phyloP scores from a whole-genome alignment of 768 basidiomycete genomes.

The Coprinellus micaceus region DNA sequence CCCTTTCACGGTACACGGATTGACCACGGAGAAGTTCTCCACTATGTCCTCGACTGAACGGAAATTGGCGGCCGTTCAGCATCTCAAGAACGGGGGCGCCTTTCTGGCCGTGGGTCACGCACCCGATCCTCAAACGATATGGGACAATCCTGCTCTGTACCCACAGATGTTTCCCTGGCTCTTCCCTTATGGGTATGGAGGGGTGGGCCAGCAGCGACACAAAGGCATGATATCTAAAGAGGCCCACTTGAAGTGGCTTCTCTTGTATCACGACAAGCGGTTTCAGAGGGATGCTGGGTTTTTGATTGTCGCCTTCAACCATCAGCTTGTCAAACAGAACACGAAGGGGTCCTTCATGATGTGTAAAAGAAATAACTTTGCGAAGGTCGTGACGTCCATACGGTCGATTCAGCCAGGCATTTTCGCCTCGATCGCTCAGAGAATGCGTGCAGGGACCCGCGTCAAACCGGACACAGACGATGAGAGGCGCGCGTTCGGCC shows the following conservation, averaged over 20 bases:
- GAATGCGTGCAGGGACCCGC: neutral
- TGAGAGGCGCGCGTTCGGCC: neutral
- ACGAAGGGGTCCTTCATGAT: constrained; percentile 3
- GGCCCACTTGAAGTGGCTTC: constrained; percentile 17
- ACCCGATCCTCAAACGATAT: constrained; percentile 24
- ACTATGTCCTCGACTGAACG: constrained; percentile 16
- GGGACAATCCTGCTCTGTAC: constrained; percentile 26
- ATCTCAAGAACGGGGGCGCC: constrained; percentile 23
- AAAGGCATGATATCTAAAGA: constrained; percentile 9
- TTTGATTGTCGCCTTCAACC: constrained; percentile 28
- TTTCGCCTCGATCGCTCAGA: neutral
- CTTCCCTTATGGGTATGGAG: constrained; percentile 33
- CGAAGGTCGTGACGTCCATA: constrained; percentile 17
- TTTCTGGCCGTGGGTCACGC: constrained; percentile 27
- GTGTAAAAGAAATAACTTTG: constrained; percentile 16
- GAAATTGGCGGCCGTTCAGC: constrained; percentile 22
- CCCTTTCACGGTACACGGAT: constrained; percentile 35
- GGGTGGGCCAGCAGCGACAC: constrained; percentile 14
- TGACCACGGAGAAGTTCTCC: constrained; percentile 24
- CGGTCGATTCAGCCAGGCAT: constrained; percentile 17
- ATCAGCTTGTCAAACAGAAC: constrained; percentile 25
- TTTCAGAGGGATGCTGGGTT: constrained; percentile 32
- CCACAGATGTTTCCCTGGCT: constrained; percentile 33
- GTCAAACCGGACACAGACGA: neutral
- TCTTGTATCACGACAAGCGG: constrained; percentile 32